These are phyloP conservation scores for Iberis amara DNA, from an alignment of 441 rosid species.

Conservation along the genomic window DNA sequence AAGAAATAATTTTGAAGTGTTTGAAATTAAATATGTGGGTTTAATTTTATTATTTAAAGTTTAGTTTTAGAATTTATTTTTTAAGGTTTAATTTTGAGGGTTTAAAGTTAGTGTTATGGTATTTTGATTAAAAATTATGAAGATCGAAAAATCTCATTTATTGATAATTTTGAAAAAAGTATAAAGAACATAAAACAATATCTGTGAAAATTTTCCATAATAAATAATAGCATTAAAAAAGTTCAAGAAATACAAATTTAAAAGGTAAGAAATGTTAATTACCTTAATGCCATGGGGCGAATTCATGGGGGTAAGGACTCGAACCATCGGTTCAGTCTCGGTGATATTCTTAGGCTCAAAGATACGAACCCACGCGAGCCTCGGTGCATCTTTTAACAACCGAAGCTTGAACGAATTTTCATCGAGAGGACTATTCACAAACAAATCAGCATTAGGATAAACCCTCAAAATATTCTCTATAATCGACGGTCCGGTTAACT, in stretches of 20 bases:
- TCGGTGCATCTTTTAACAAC: conserved; percentile 48
- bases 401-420: conserved; percentile 52
- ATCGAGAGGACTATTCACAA: conserved; percentile 62
- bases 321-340: conserved; percentile 43
- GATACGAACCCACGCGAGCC: conserved; percentile 59
- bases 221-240: not conserved
- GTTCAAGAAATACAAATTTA: no score
- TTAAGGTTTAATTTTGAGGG: no score
- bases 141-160: no score
- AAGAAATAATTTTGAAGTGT: no score
- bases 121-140: no score
- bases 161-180: no score
- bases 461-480: conserved; percentile 44
- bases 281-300: conserved; percentile 92
- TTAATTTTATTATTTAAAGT: no score
- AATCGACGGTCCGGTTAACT: conserved; percentile 79
- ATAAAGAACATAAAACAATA: no score
- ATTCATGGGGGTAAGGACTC: conserved; percentile 62
- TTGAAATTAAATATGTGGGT: no score
- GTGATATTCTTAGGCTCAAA: conserved; percentile 41
- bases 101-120: no score
- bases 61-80: no score
- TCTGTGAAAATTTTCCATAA: no score
- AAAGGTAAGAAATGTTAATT: not conserved
- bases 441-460: conserved; percentile 72